Conservation (phyloP, 2,329 filamentous ascomycete genomes). For the Zasmidium cellare region DNA sequence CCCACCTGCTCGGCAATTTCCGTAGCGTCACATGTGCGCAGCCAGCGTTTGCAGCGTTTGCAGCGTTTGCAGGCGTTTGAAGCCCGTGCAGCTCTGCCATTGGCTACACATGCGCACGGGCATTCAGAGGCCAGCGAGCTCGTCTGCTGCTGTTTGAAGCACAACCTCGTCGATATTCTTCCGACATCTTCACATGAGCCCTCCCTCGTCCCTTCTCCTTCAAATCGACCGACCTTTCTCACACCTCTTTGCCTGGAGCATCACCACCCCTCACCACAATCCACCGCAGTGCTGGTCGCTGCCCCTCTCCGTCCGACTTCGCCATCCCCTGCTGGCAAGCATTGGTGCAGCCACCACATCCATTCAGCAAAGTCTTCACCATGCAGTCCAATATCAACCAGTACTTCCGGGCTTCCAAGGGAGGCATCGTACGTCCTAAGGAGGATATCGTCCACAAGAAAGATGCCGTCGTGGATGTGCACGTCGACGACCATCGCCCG, state of each 20-base stretch:
- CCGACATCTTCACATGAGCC: too few relatives aligned
- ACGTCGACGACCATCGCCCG: neutral
- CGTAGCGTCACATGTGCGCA: too few relatives aligned
- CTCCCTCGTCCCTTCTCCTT: neutral
- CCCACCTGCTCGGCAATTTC: too few relatives aligned
- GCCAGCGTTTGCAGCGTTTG: too few relatives aligned
- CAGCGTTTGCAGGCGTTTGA: too few relatives aligned
- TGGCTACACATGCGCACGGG: neutral
- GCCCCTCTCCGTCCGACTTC: neutral
- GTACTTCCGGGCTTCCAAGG: neutral
- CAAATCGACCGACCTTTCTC: neutral
- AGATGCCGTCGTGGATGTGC: too few relatives aligned
- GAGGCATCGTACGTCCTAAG: neutral
- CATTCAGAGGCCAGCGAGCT: too few relatives aligned
- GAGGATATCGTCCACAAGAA: neutral
- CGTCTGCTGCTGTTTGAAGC: neutral
- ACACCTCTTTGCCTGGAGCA: neutral
- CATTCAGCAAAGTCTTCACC: neutral
- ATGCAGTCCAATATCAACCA: neutral
- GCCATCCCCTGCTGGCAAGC: neutral
- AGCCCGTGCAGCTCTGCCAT: neutral
- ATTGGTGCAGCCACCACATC: neutral
- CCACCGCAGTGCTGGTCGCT: neutral
- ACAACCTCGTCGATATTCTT: neutral
- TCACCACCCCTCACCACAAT: neutral